A percentile compares a stretch with the other conserved stretches of the same genome.
Evolutionary conservation across 768 basidiomycete genomes (phyloP).

Genomic region (Kwoniella dejecticola): DNA sequence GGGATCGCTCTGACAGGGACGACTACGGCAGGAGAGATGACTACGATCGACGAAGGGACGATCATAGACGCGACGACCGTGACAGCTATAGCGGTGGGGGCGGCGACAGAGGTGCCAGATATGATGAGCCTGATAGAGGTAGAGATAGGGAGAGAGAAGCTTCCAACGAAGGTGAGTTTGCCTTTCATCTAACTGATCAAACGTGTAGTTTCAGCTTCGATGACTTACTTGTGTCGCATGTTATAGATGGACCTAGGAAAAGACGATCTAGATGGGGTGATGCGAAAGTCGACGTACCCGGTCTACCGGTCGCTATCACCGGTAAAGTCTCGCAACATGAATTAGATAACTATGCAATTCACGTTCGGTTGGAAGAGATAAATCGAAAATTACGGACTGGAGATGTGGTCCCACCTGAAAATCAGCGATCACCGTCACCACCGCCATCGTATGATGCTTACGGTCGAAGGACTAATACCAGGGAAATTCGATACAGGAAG

Average conservation of each 20-base stretch:
- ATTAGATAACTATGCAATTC: constrained; percentile 96
- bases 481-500: constrained; percentile 96
- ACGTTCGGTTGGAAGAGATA: constrained; percentile 94
- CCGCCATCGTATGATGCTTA: constrained; percentile 97
- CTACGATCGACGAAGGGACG: constrained; percentile 16
- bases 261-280: constrained; percentile 98
- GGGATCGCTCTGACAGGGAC: constrained; percentile 58
- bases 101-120: constrained; percentile 20
- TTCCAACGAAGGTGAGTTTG: constrained; percentile 73
- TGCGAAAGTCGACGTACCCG: constrained; percentile 79
- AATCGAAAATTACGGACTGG: constrained; percentile 90
- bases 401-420: constrained; percentile 92
- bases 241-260: constrained; percentile 85
- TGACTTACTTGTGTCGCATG: constrained; percentile 20
- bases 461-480: constrained; percentile 96
- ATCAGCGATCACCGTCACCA: constrained; percentile 92
- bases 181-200: not conserved
- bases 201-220: constrained; percentile 50
- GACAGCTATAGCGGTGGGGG: constrained; percentile 26
- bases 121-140: constrained; percentile 31
- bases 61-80: constrained; percentile 31
- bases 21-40: constrained; percentile 26
- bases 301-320: constrained; percentile 89
- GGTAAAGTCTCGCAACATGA: constrained; percentile 89
- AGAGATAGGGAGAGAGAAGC: constrained; percentile 53